phyloP scores from a whole-genome alignment of 2,329 filamentous ascomycete genomes.

The Boeremia exigua region DNA sequence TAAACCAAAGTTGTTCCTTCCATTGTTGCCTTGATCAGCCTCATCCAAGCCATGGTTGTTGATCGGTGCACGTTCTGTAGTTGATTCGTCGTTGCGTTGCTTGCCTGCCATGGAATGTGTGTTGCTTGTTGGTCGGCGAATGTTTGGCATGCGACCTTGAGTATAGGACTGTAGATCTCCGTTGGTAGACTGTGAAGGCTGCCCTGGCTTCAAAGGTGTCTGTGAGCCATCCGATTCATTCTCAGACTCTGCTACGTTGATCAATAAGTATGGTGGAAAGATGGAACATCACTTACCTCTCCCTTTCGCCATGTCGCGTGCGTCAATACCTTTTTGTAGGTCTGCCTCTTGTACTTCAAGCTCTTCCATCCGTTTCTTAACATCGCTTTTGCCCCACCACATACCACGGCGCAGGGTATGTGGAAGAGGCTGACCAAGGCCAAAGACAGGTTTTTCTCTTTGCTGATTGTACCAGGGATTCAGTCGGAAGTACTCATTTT shows the following conservation, averaged over 20 bases:
- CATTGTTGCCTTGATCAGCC: constrained; percentile 19
- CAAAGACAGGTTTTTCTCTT: constrained; percentile 60
- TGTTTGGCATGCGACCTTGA: constrained; percentile 22
- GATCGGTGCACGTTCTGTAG: constrained; percentile 25
- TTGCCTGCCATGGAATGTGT: constrained; percentile 12
- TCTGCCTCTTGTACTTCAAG: constrained; percentile 20
- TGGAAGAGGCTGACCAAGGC: constrained; percentile 60
- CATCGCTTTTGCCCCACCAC: constrained; percentile 53
- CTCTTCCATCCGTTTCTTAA: constrained; percentile 47
- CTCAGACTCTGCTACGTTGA: constrained; percentile 7
- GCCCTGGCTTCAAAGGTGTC: constrained; percentile 3
- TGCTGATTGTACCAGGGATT: constrained; percentile 63
- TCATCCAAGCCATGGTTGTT: constrained; percentile 31
- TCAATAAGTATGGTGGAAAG: neutral
- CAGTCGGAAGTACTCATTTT: constrained; percentile 60
- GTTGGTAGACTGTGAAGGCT: neutral
- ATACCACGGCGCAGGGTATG: constrained; percentile 61
- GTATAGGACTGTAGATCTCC: constrained; percentile 21
- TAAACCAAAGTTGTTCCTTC: constrained; percentile 47
- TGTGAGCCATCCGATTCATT: constrained; percentile 24
- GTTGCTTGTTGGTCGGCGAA: constrained; percentile 15
- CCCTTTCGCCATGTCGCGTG: constrained; percentile 24
- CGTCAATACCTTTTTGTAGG: constrained; percentile 22
- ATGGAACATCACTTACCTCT: constrained; percentile 18
- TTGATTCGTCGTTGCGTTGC: constrained; percentile 10